Base-by-base conservation (phyloP, 805 yeast genomes). In the Candida palmyrensis region DNA sequence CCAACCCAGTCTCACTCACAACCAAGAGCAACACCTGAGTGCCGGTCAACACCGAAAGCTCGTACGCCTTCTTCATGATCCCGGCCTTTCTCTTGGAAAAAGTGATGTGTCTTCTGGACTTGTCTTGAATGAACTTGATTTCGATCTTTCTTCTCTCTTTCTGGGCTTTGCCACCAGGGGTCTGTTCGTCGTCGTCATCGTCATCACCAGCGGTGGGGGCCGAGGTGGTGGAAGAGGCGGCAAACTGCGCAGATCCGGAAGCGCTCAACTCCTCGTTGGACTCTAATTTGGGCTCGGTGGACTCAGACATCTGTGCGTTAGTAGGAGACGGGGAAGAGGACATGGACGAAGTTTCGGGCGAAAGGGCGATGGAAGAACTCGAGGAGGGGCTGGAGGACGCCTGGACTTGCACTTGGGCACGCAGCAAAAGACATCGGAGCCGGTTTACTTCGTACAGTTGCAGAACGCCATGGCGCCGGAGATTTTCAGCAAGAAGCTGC, bases 11-110 rank as follows among this genome's bases (percentile, higher is more conserved):
- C 61, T 92, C 98, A 34, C 95, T 82, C 19, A 92, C 98, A 36
- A 92, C 98, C 48, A 92, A 75, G 39, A 92, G 69, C 43, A 92
- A 73, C 18, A 92, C 97, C 62, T 92, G 98, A 20, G 98, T 92
- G 37, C 98, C 98, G 10, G 98, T 92, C 49, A 92, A 73, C 33
- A 92, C 97, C 14, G 95, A 83, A 44, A 92, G 73, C 59, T 92
- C 98, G 64, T 90, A 92, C n/a, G 98, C 98, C 68, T 92, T 92
- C 68, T 92, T 92, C 98, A 92, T 92, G 53, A 92, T 90, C 48
- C 98, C 98, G 29, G 96, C 97, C 65, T 90, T 90, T 65, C 98
- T 83, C 68, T 92, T 92, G 34, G 97, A 87, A 53, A 92, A 92
- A 19, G 98, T 92, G 49, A 92, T 94, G 64, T 92, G 98, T 54